Percentiles rank a stretch among this genome's conserved stretches.
Evolutionary conservation across 2,329 filamentous ascomycete genomes (phyloP).

Genomic region (Penicillium sp.): DNA sequence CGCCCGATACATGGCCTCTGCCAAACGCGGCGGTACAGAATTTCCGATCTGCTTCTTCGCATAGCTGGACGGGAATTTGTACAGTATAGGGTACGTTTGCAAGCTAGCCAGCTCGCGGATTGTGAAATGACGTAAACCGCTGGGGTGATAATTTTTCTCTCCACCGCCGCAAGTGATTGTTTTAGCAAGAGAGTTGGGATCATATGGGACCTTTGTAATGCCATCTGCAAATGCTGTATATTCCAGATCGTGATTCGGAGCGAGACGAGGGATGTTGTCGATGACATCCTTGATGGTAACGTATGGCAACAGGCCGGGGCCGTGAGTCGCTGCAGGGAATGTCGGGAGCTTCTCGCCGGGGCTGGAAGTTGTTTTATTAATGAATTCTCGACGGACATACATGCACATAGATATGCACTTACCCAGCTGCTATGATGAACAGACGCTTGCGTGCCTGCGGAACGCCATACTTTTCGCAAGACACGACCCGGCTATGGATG

Average conservation of each 20-base stretch:
- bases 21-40: conserved; percentile 63
- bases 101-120: conserved; percentile 64
- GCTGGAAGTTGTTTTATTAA: conserved; percentile 54
- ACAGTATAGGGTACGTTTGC: conserved; percentile 63
- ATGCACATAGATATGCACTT: conserved; percentile 15
- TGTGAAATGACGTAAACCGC: conserved; percentile 61
- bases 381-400: conserved; percentile 11
- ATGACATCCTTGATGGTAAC: conserved; percentile 44
- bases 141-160: conserved; percentile 61
- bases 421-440: conserved; percentile 53
- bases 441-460: conserved; percentile 47
- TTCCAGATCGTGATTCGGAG: conserved; percentile 42
- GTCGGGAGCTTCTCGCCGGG: conserved; percentile 67
- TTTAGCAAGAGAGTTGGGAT: conserved; percentile 48
- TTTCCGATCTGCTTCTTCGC: conserved; percentile 68
- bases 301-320: conserved; percentile 29
- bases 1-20: conserved; percentile 35
- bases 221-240: conserved; percentile 22
- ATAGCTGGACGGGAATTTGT: conserved; percentile 50
- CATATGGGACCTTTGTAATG: conserved; percentile 35
- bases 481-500: conserved; percentile 63
- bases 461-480: conserved; percentile 48
- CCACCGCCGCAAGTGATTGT: conserved; percentile 63
- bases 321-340: conserved; percentile 62
- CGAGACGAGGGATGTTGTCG: conserved; percentile 33